Evolutionary conservation across 2,329 filamentous ascomycete genomes (phyloP).

Genomic region (Helotiales sp.): DNA sequence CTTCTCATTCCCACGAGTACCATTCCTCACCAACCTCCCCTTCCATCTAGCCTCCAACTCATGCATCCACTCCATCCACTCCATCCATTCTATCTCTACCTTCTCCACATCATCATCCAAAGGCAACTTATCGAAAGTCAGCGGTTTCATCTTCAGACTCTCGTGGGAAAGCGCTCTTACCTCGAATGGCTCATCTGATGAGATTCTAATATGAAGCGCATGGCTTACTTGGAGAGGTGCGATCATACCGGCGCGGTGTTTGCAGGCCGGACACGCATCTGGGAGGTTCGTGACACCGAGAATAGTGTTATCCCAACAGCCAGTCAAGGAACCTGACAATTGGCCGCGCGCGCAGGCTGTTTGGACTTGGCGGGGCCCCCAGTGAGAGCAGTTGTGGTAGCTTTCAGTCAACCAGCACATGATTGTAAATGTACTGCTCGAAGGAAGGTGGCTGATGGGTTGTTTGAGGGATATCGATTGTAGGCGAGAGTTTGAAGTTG

Average conservation of each 20-base stretch:
- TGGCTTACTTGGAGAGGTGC: neutral
- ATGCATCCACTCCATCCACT: neutral
- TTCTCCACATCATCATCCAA: neutral
- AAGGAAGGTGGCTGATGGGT: too few relatives aligned
- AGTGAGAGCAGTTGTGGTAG: slow-evolving; percentile 13
- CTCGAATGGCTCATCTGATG: neutral
- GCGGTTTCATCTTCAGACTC: neutral
- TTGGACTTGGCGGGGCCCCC: slow-evolving; percentile 3
- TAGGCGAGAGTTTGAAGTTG: too few relatives aligned
- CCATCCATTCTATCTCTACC: neutral
- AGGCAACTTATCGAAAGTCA: neutral
- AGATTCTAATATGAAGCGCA: neutral
- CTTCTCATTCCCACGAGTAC: neutral
- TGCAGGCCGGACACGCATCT: neutral
- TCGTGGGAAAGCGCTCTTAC: neutral
- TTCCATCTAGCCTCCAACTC: neutral
- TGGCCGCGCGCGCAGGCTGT: neutral
- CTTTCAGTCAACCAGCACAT: slow-evolving; percentile 11
- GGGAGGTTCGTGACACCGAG: neutral
- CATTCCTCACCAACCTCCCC: neutral
- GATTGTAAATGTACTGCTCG: too few relatives aligned
- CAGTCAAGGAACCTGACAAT: neutral
- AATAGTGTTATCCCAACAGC: slow-evolving; percentile 15
- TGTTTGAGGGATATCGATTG: neutral
- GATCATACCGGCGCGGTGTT: neutral